A percentile compares a stretch with the other conserved stretches of the same genome.
phyloP scores from a whole-genome alignment of 2,329 filamentous ascomycete genomes.

The Penicillium fuscoglaucum region DNA sequence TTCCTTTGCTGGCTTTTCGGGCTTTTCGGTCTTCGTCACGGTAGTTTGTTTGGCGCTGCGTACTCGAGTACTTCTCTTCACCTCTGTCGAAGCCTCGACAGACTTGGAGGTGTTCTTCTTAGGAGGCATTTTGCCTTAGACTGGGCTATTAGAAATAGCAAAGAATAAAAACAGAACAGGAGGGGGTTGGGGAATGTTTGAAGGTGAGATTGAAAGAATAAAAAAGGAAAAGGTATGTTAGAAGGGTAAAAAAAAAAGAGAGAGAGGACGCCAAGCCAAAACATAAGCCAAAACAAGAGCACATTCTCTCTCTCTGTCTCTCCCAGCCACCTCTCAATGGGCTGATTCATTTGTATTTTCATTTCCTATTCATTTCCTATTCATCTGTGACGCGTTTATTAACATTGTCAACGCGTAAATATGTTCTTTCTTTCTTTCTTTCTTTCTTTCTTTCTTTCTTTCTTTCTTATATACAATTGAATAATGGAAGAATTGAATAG shows the following conservation, averaged over 20 bases:
- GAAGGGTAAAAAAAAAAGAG: constrained; percentile 10
- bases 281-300: constrained; percentile 22
- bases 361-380: background rate
- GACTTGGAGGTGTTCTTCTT: constrained; percentile 30
- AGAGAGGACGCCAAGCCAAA: constrained; percentile 16
- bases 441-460: background rate
- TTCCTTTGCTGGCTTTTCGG: constrained; percentile 18
- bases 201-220: constrained; percentile 2
- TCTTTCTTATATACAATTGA: background rate
- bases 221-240: constrained; percentile 7
- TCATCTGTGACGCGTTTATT: too few relatives aligned
- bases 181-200: constrained; percentile 2
- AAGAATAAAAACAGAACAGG: constrained; percentile 7
- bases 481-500: background rate
- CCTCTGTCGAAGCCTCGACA: constrained; percentile 16
- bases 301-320: constrained; percentile 15
- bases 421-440: background rate
- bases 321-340: constrained; percentile 1
- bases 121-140: constrained; percentile 29
- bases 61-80: background rate
- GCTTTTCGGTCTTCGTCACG: constrained; percentile 9
- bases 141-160: constrained; percentile 10
- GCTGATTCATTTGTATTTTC: background rate
- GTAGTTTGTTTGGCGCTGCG: background rate
- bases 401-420: background rate